These are phyloP conservation scores for Colletotrichum nymphaeae DNA, from an alignment of 2,329 filamentous ascomycete genomes.

Conservation along the genomic window DNA sequence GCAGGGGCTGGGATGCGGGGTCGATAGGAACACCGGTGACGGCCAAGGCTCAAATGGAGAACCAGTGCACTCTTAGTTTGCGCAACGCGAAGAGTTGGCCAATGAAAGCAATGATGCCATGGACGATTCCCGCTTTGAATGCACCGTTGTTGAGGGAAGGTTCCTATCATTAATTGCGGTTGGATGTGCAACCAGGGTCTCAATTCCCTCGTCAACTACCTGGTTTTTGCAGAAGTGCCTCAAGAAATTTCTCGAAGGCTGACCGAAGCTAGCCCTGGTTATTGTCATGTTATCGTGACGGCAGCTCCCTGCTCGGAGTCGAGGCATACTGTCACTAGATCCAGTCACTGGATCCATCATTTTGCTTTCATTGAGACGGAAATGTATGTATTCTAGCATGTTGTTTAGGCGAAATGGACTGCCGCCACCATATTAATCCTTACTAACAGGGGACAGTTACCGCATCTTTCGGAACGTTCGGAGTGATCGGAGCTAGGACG, in stretches of 20 bases:
- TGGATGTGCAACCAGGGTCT: too few species aligned
- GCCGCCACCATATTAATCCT: background rate
- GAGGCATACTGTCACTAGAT: too few species aligned
- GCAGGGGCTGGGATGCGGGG: conserved; percentile 24
- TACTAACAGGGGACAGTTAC: background rate
- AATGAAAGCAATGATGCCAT: background rate
- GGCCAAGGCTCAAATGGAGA: conserved; percentile 18
- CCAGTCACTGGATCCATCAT: too few species aligned
- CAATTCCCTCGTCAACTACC: background rate
- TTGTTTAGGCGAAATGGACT: background rate
- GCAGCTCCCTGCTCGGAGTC: too few species aligned
- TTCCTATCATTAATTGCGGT: background rate
- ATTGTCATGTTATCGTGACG: too few species aligned
- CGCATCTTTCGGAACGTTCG: background rate
- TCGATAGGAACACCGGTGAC: background rate
- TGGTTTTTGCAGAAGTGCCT: too few species aligned
- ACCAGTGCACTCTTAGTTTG: background rate
- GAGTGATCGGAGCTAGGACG: background rate
- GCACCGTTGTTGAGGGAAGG: background rate
- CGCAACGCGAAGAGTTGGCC: background rate
- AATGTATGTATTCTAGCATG: too few species aligned
- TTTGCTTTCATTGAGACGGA: too few species aligned
- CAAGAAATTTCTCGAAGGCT: too few species aligned
- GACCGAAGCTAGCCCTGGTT: too few species aligned
- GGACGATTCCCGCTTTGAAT: conserved; percentile 15